Evolutionary conservation across 1,284 basidiomycete species (phyloP).

Genomic region (Ustilago tritici): DNA sequence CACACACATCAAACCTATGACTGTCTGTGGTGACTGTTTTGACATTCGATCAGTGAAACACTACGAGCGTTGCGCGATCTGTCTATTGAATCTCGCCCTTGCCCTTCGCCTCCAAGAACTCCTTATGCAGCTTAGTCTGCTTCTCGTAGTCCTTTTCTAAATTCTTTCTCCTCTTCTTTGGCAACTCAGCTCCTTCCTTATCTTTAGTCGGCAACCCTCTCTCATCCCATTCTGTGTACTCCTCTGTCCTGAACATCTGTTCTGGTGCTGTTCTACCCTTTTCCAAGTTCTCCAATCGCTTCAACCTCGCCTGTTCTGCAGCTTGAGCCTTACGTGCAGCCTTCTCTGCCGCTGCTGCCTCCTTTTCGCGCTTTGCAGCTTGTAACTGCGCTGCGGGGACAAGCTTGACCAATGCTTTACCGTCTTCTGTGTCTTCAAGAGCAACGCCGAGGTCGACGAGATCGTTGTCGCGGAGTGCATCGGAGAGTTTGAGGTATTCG

Average conservation of each 20-base stretch:
- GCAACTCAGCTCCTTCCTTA: constrained; percentile 83
- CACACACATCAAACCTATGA: too few relatives aligned
- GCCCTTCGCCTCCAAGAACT: constrained; percentile 61
- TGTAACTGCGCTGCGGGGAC: constrained; percentile 86
- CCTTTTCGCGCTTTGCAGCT: constrained; percentile 88
- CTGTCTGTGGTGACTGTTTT: background rate
- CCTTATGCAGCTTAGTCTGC: constrained; percentile 73
- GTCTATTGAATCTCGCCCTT: constrained; percentile 57
- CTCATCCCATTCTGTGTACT: constrained; percentile 83
- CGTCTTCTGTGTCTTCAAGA: constrained; percentile 90
- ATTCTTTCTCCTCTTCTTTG: constrained; percentile 85
- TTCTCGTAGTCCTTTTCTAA: constrained; percentile 80
- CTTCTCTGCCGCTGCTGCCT: constrained; percentile 81
- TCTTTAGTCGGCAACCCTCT: constrained; percentile 86
- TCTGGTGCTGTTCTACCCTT: constrained; percentile 82
- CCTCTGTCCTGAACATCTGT: constrained; percentile 80
- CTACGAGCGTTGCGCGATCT: background rate
- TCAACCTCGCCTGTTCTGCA: constrained; percentile 79
- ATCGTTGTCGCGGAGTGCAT: constrained; percentile 89
- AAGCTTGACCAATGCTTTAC: constrained; percentile 85
- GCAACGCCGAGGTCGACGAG: constrained; percentile 93
- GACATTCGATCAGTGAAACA: background rate
- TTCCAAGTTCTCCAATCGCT: constrained; percentile 82
- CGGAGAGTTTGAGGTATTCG: constrained; percentile 71
- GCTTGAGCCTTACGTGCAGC: constrained; percentile 82